phyloP scores from a whole-genome alignment of 805 yeast genomes.

The Metschnikowia cubensis region DNA sequence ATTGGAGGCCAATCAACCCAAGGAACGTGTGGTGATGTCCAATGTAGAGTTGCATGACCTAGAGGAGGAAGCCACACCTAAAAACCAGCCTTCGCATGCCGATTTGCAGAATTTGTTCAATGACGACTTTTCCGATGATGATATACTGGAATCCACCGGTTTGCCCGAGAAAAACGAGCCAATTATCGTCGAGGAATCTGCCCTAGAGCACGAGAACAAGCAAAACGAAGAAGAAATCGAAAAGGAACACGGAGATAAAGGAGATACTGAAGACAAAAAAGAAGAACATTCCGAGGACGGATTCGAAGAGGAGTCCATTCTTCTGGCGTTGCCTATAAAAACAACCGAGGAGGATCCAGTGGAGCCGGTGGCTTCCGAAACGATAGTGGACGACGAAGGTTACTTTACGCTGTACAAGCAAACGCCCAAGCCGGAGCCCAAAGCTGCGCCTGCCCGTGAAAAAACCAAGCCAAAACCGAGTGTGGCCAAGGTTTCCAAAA shows the following conservation, averaged over 20 bases:
- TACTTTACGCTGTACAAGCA: conserved; percentile 38
- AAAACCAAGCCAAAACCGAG: background rate
- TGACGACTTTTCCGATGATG: conserved; percentile 18
- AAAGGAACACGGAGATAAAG: background rate
- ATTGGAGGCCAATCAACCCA: conserved; percentile 25
- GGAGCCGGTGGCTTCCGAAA: conserved; percentile 6
- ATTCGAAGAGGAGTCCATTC: background rate
- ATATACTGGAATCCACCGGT: background rate
- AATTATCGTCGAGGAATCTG: conserved; percentile 8
- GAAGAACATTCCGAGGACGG: background rate
- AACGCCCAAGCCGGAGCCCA: conserved; percentile 5
- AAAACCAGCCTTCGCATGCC: conserved; percentile 3
- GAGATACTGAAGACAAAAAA: background rate
- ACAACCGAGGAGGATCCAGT: background rate
- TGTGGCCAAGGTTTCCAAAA: background rate
- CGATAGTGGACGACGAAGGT: conserved; percentile 46
- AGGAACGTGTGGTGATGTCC: conserved; percentile 37
- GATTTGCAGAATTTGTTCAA: conserved; percentile 14
- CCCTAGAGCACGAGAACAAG: too few relatives aligned
- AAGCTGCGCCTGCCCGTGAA: background rate
- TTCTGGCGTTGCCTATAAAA: background rate
- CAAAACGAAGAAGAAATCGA: background rate
- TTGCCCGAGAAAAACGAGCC: conserved; percentile 13
- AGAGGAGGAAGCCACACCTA: background rate
- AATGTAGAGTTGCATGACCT: conserved; percentile 8